Evolutionary conservation across 2,329 filamentous ascomycete genomes (phyloP).

Genomic region (Knufia petricola): DNA sequence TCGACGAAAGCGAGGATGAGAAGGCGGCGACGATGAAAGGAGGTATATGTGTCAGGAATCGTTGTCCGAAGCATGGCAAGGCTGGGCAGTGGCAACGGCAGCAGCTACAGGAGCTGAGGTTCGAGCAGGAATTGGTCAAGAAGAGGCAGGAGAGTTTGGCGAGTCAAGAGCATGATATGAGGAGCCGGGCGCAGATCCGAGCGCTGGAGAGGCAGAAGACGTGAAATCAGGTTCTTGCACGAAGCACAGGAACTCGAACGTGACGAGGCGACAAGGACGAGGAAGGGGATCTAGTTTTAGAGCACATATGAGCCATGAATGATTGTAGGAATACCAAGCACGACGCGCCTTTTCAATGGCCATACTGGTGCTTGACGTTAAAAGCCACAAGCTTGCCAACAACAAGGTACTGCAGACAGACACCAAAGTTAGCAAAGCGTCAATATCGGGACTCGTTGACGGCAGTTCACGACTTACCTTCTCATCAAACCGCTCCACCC

Average conservation of each 20-base stretch:
- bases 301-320: not conserved
- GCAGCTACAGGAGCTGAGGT: constrained; percentile 27
- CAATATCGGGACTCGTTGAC: too few species aligned
- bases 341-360: not conserved
- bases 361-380: constrained; percentile 27
- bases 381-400: constrained; percentile 70
- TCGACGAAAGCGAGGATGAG: constrained; percentile 22
- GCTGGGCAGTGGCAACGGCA: constrained; percentile 25
- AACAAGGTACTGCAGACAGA: constrained; percentile 57
- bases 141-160: constrained; percentile 13
- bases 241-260: too few species aligned
- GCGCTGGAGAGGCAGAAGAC: constrained; percentile 6
- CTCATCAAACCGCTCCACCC: constrained; percentile 86
- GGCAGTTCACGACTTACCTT: constrained; percentile 40
- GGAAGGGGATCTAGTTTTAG: not conserved
- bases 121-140: constrained; percentile 21
- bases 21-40: constrained; percentile 27
- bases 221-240: too few species aligned
- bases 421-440: not conserved
- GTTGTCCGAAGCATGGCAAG: constrained; percentile 39
- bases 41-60: constrained; percentile 39
- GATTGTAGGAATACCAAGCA: too few species aligned
- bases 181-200: constrained; percentile 17
- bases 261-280: too few species aligned
- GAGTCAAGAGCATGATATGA: constrained; percentile 6